phyloP scores from a whole-genome alignment of 306 rosid species.

The Prunus kanzakura region DNA sequence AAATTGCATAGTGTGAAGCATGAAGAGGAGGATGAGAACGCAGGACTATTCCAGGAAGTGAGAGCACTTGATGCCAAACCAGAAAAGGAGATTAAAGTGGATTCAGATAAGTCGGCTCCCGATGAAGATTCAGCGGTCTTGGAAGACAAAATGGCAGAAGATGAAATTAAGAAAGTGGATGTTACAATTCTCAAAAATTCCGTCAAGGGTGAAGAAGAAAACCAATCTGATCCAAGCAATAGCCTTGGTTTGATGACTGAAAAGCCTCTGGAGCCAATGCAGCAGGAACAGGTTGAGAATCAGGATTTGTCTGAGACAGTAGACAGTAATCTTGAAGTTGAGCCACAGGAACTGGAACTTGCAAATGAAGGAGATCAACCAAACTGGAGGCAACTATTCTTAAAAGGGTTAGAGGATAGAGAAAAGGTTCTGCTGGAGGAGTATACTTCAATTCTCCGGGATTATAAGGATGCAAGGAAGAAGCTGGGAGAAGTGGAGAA shows the following conservation, averaged over 20 bases:
- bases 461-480: conserved; percentile 61
- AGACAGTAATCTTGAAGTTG: conserved; percentile 20
- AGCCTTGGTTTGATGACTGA: background rate
- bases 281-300: conserved; percentile 24
- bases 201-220: conserved; percentile 29
- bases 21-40: conserved; percentile 45
- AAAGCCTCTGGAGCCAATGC: conserved; percentile 20
- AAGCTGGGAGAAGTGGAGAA: conserved; percentile 59
- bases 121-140: conserved; percentile 15
- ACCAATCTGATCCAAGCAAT: conserved; percentile 12
- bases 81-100: conserved; percentile 19
- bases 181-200: conserved; percentile 2
- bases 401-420: conserved; percentile 64
- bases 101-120: background rate
- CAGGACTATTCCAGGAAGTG: conserved; percentile 14
- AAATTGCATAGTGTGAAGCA: conserved; percentile 42
- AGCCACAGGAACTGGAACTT: conserved; percentile 28
- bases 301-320: conserved; percentile 29
- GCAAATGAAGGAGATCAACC: conserved; percentile 49
- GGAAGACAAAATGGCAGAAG: conserved; percentile 22
- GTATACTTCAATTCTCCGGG: conserved; percentile 60
- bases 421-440: conserved; percentile 67
- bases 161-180: conserved; percentile 34
- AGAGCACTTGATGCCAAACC: conserved; percentile 30
- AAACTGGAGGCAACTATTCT: conserved; percentile 59